Base-by-base conservation (phyloP, 805 yeast species). In the Pichia membranifaciens region DNA sequence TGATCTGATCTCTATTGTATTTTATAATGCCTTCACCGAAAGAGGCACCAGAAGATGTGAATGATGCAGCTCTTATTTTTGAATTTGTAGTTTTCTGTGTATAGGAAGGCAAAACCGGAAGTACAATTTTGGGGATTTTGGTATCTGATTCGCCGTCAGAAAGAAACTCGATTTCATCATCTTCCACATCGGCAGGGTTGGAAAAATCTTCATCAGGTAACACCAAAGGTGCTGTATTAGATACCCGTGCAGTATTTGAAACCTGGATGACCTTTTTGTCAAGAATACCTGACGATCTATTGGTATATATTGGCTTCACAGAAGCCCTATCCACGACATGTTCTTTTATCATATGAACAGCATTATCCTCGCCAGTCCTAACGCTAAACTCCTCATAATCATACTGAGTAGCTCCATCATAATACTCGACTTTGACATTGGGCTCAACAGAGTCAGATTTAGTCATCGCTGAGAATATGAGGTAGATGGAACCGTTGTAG, bases 11-110 rank as follows among this genome's bases (percentile, higher is more conserved):
- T 29, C 68, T 51, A 45, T 58, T 62, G 47, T 60, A 64, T 49
- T 62, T 64, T 37, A 64, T 61, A 21, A 64, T 64, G 5, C 68
- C 68, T 46, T 64, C 68, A 17, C 68, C 68, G 48, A 64, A 64
- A 13, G 67, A 64, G 16, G 60, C 58, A 23, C 68, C 68, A 1
- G 66, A 61, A 2, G 68, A 64, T n/a, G 68, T 64, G 37, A 64
- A 61, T 4, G 66, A 61, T 0, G 67, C 59, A 5, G 43, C 43
- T 16, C 55, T 47, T 13, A 25, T 42, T 23, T 36, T 43, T 3
- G 41, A 36, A 22, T 7, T 34, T 5, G 16, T 22, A 5, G 38
- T 32, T 4, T 28, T 20, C 22, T 25, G 33, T 15, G 34, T n/a
- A 10, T 10, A 42, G 31, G 5, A 17, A 12, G 12, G 18, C 9